These are phyloP conservation scores for Aspergillus sclerotialis DNA, from an alignment of 2,329 filamentous ascomycete genomes.

Conservation along the genomic window DNA sequence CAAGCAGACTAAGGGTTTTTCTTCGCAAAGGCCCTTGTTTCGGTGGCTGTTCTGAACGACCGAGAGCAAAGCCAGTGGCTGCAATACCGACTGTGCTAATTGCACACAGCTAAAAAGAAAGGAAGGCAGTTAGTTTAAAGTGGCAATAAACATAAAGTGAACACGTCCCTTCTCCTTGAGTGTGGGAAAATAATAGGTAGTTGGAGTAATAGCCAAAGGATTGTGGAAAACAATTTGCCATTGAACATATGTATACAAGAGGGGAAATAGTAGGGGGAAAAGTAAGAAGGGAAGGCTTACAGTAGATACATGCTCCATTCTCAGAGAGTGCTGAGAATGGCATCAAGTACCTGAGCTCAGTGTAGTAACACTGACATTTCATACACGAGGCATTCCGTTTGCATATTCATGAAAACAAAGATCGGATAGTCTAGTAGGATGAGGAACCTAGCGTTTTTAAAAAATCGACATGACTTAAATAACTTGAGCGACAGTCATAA, in stretches of 20 bases:
- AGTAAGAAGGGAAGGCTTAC: slow-evolving; percentile 17
- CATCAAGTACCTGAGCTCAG: slow-evolving; percentile 25
- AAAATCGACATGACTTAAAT: not conserved
- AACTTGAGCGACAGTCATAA: not conserved
- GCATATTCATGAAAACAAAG: slow-evolving; percentile 18
- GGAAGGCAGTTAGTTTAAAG: not conserved
- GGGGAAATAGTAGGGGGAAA: slow-evolving; percentile 1
- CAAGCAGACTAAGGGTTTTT: slow-evolving; percentile 16
- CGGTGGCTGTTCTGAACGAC: slow-evolving; percentile 39
- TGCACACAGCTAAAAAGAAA: slow-evolving; percentile 49
- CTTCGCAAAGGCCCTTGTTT: slow-evolving; percentile 21
- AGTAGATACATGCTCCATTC: slow-evolving; percentile 37
- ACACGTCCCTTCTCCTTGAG: too few relatives aligned
- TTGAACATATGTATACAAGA: slow-evolving; percentile 1
- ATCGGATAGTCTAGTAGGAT: too few relatives aligned
- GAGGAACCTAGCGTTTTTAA: not conserved
- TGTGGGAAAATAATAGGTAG: too few relatives aligned
- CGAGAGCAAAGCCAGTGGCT: slow-evolving; percentile 52
- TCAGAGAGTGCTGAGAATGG: slow-evolving; percentile 23
- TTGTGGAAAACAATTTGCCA: too few relatives aligned
- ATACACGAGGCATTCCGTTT: slow-evolving; percentile 28
- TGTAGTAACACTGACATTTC: slow-evolving; percentile 23
- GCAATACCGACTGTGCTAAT: slow-evolving; percentile 57
- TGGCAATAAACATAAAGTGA: not conserved
- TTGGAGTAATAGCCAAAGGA: not conserved